Evolutionary conservation across 495 filamentous ascomycete genomes (phyloP).

Genomic region (Aspergillus baeticus): DNA sequence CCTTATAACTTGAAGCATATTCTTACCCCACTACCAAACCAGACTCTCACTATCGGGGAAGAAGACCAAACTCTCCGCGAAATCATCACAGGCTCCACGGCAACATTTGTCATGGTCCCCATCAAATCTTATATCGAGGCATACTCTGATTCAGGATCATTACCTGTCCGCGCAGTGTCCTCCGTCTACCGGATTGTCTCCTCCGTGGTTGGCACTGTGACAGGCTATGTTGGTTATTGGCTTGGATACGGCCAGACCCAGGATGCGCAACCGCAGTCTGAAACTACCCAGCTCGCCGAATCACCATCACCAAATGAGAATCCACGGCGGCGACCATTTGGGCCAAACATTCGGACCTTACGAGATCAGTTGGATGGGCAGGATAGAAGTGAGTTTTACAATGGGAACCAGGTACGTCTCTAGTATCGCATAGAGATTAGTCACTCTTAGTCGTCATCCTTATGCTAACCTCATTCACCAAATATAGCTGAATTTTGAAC

Average conservation of each 20-base stretch:
- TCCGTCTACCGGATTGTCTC: slow-evolving; percentile 44
- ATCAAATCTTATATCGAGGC: slow-evolving; percentile 60
- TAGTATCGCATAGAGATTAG: background rate
- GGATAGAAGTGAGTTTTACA: slow-evolving; percentile 71
- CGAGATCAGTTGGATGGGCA: slow-evolving; percentile 50
- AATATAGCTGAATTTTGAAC: slow-evolving; percentile 70
- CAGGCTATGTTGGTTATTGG: slow-evolving; percentile 54
- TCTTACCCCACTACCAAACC: slow-evolving; percentile 73
- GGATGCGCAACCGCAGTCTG: slow-evolving; percentile 16
- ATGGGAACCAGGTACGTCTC: slow-evolving; percentile 78
- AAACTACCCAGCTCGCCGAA: slow-evolving; percentile 8
- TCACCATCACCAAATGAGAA: slow-evolving; percentile 8
- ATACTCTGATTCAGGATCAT: slow-evolving; percentile 44
- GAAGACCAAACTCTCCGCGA: slow-evolving; percentile 65
- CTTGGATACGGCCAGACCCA: slow-evolving; percentile 50
- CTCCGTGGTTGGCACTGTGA: slow-evolving; percentile 42
- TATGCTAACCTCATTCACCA: background rate
- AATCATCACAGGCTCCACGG: slow-evolving; percentile 70
- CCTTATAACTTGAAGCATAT: slow-evolving; percentile 87
- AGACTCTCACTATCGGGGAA: slow-evolving; percentile 67
- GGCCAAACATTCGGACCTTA: slow-evolving; percentile 55
- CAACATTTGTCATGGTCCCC: slow-evolving; percentile 80
- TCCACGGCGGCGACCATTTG: slow-evolving; percentile 20
- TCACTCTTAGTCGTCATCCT: no score
- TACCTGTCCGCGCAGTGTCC: slow-evolving; percentile 44